Conservation (phyloP, 2,329 filamentous ascomycete genomes). For the Cladophialophora psammophila region DNA sequence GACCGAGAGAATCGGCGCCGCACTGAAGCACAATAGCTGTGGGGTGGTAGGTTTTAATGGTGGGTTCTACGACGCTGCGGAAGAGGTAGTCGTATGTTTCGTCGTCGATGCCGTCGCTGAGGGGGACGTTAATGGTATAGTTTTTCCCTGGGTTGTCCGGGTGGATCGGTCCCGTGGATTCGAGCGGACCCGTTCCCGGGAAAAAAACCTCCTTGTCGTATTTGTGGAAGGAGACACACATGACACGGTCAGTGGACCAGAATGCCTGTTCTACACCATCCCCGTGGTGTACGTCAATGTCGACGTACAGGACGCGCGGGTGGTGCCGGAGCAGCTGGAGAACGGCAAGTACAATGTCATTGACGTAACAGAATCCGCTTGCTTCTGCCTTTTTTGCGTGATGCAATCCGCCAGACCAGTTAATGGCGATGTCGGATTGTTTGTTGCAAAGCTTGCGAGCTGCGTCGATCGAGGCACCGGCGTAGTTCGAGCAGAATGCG, state of each 20-base stretch:
- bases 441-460: slow-evolving; percentile 85
- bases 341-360: slow-evolving; percentile 95
- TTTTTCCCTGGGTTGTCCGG: slow-evolving; percentile 87
- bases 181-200: slow-evolving; percentile 85
- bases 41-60: slow-evolving; percentile 84
- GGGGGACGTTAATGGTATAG: slow-evolving; percentile 87
- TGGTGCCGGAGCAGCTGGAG: slow-evolving; percentile 83
- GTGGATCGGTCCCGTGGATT: slow-evolving; percentile 82
- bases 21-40: slow-evolving; percentile 93
- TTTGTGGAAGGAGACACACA: slow-evolving; percentile 96
- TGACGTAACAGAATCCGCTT: slow-evolving; percentile 97
- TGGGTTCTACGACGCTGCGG: slow-evolving; percentile 77
- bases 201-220: slow-evolving; percentile 88
- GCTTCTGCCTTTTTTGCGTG: slow-evolving; percentile 95
- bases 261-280: slow-evolving; percentile 93
- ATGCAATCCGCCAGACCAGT: slow-evolving; percentile 96
- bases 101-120: slow-evolving; percentile 90
- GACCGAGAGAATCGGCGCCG: slow-evolving; percentile 91
- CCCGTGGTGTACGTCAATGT: slow-evolving; percentile 91
- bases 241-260: slow-evolving; percentile 85
- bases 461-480: slow-evolving; percentile 87
- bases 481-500: slow-evolving; percentile 93
- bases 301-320: slow-evolving; percentile 89
- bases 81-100: slow-evolving; percentile 88
- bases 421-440: slow-evolving; percentile 94